Conservation (phyloP, 2,329 filamentous ascomycete genomes). For the Penicillium sp. region DNA sequence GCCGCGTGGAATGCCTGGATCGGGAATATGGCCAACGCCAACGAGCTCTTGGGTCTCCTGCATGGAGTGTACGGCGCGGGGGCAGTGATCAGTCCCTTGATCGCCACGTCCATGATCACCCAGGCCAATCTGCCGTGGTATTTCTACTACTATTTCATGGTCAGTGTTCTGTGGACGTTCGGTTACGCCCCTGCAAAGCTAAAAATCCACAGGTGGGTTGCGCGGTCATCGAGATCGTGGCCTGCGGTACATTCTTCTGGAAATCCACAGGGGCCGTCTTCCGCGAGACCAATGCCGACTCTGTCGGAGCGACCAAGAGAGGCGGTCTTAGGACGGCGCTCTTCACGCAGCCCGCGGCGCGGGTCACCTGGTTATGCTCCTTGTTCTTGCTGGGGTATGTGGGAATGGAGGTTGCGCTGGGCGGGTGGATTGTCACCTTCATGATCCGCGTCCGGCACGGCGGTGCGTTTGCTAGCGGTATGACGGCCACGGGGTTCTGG, state of each 20-base stretch:
- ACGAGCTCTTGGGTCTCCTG: conserved; percentile 69
- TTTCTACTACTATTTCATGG: conserved; percentile 73
- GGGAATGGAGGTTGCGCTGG: conserved; percentile 67
- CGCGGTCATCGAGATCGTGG: conserved; percentile 25
- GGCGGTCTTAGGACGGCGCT: conserved; percentile 22
- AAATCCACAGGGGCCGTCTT: conserved; percentile 20
- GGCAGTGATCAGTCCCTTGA: conserved; percentile 65
- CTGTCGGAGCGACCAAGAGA: conserved; percentile 13
- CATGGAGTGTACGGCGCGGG: conserved; percentile 73
- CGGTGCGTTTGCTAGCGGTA: conserved; percentile 66
- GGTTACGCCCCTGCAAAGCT: not conserved
- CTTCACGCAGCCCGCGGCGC: conserved; percentile 22
- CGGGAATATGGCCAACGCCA: conserved; percentile 70
- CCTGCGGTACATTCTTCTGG: conserved; percentile 25
- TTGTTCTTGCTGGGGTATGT: conserved; percentile 76
- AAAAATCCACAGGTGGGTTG: conserved; percentile 20
- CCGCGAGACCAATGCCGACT: conserved; percentile 10
- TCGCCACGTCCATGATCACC: conserved; percentile 71
- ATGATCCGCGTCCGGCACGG: conserved; percentile 76
- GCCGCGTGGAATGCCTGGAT: conserved; percentile 61
- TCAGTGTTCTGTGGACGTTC: conserved; percentile 33
- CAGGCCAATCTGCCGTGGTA: conserved; percentile 64
- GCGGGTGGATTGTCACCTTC: conserved; percentile 81
- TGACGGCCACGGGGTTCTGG: conserved; percentile 81
- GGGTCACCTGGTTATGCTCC: conserved; percentile 39